Base-by-base conservation (phyloP, 2,329 filamentous ascomycete genomes). In the Lasiodiplodia theobromae region DNA sequence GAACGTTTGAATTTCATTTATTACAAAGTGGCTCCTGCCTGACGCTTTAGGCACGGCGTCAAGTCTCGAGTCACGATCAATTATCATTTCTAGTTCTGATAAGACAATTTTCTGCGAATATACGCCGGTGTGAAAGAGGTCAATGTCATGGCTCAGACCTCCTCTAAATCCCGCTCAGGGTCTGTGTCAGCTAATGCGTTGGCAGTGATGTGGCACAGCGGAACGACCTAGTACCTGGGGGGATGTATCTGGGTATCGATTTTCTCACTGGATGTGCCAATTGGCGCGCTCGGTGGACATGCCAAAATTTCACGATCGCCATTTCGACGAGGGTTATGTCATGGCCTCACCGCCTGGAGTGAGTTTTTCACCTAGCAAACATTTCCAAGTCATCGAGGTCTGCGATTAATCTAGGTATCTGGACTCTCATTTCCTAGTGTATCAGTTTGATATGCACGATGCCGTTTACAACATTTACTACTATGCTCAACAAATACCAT, bases 151-250 rank as follows among this genome's bases (percentile, higher is more conserved):
- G 60, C 60, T 52, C 60, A 52, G 60, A 25, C 60, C 60, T 37
- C 60, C 60, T 37, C 38, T 16, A 16, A 31, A 12, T 52, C 3
- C 23, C n/a, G 25, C 11, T 12, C 28, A 6, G 12, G 16, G 28
- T 40, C 37, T 52, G 60, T 25, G 47, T 16, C 4, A 6, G 16
- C 7, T 28, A 38, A 38, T 64, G 60, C 28, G 60, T 38, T 64
- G 60, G 60, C 60, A 64, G 10, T 38, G 18, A 52, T 52, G 60
- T 38, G 60, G 60, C 60, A 52, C 60, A 52, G 60, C 31, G 28
- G 23, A 7, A 18, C 21, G 14, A n/a, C 44, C 21, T 7, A 16
- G 10, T 14, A 28, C 44, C 21, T 14, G 10, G 10, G n/a, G 37
- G 16, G 34, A 58, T 40, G n/a, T 2, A 34, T 18, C 28, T 37